phyloP scores from a whole-genome alignment of 345 rosid species.

The Populus nigra region DNA sequence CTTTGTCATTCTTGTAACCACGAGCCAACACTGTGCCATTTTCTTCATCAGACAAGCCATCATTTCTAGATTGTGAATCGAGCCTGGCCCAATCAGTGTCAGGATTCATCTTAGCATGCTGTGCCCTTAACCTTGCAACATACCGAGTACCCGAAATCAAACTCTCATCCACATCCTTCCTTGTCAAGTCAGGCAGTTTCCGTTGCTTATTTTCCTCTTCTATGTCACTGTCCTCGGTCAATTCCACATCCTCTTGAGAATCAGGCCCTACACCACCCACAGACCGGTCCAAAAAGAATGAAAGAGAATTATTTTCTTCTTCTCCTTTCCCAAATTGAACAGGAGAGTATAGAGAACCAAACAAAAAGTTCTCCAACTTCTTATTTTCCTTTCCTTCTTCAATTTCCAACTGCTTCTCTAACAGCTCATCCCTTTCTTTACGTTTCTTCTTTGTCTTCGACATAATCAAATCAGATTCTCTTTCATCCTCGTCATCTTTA shows the following conservation, averaged over 20 bases:
- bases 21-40: conserved; percentile 24
- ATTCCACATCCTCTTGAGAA: conserved; percentile 38
- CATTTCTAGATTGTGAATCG: conserved; percentile 29
- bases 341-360: conserved; percentile 75
- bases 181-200: conserved; percentile 88
- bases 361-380: conserved; percentile 67
- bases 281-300: conserved; percentile 59
- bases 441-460: conserved; percentile 54
- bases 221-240: conserved; percentile 30
- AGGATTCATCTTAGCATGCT: conserved; percentile 76
- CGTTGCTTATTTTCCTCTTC: conserved; percentile 35
- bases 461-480: conserved; percentile 31
- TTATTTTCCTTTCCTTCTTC: conserved; percentile 64
- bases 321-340: conserved; percentile 61
- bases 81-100: conserved; percentile 86
- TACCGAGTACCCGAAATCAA: conserved; percentile 69
- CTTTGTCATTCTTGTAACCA: conserved; percentile 37
- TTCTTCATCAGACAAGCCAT: conserved; percentile 46
- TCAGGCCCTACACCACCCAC: conserved; percentile 32
- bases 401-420: conserved; percentile 27
- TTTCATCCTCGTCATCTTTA: conserved; percentile 30
- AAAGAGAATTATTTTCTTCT: conserved; percentile 41
- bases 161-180: conserved; percentile 69
- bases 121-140: conserved; percentile 76
- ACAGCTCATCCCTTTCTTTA: conserved; percentile 40